Conservation (phyloP, 805 yeast species). For the Ogataea pignaliae region DNA sequence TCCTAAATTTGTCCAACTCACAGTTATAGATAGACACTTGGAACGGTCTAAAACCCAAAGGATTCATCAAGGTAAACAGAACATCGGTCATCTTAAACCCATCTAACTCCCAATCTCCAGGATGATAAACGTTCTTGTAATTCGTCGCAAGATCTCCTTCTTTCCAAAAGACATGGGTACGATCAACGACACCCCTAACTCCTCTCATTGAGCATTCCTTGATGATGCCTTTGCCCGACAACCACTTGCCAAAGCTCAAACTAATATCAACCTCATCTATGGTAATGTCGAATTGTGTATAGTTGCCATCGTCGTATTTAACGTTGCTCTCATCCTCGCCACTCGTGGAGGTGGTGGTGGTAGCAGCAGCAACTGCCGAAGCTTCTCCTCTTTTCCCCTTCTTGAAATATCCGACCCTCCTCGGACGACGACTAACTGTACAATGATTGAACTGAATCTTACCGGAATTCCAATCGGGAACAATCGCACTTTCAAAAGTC, state of each 20-base stretch:
- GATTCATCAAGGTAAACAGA: slow-evolving; percentile 76
- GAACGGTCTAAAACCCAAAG: slow-evolving; percentile 75
- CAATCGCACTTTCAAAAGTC: slow-evolving; percentile 88
- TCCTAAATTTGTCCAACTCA: slow-evolving; percentile 72
- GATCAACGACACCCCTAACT: slow-evolving; percentile 85
- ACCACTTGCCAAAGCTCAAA: slow-evolving; percentile 79
- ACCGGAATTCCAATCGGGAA: slow-evolving; percentile 90
- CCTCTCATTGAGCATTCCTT: slow-evolving; percentile 80
- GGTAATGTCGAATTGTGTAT: slow-evolving; percentile 90
- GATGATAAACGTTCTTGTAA: slow-evolving; percentile 64
- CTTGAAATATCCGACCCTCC: slow-evolving; percentile 29
- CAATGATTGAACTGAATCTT: slow-evolving; percentile 81
- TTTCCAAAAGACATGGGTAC: slow-evolving; percentile 82
- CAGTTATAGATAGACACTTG: slow-evolving; percentile 85
- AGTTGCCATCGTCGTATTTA: slow-evolving; percentile 80
- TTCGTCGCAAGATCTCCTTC: slow-evolving; percentile 79
- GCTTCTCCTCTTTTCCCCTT: slow-evolving; percentile 21
- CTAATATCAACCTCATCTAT: slow-evolving; percentile 82
- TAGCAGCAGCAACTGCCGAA: background rate
- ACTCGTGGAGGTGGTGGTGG: background rate
- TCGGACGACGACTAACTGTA: slow-evolving; percentile 81
- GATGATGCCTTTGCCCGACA: slow-evolving; percentile 83
- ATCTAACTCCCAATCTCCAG: slow-evolving; percentile 93
- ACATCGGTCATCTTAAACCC: slow-evolving; percentile 81
- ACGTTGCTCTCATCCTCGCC: background rate